Evolutionary conservation across 75 land plant genomes (phyloP).

Genomic region (Selaginella moellendorffii): DNA sequence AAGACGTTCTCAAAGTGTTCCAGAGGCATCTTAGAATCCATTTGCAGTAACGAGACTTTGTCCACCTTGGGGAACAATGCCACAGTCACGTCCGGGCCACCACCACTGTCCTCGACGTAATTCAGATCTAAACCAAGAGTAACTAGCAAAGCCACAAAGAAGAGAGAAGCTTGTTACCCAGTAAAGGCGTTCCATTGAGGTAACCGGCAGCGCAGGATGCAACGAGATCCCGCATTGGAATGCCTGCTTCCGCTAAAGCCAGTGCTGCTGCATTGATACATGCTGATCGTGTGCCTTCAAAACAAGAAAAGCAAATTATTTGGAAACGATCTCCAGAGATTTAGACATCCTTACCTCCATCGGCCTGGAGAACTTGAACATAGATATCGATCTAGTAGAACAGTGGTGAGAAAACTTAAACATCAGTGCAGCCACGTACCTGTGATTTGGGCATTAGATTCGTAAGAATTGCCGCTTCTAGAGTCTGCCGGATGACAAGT

Average conservation of each 20-base stretch:
- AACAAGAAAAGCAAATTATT: neutral
- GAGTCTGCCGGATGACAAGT: conserved; percentile 88
- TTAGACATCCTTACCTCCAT: conserved; percentile 84
- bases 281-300: conserved; percentile 79
- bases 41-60: conserved; percentile 88
- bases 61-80: conserved; percentile 66
- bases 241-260: conserved; percentile 96
- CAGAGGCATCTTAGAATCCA: conserved; percentile 81
- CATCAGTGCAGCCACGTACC: conserved; percentile 18
- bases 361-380: conserved; percentile 98
- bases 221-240: conserved; percentile 92
- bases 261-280: conserved; percentile 97
- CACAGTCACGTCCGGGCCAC: conserved; percentile 90
- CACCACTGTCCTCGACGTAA: conserved; percentile 91
- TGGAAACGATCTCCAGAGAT: too few relatives aligned
- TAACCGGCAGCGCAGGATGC: conserved; percentile 96
- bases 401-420: neutral
- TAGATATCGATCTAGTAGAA: conserved; percentile 80
- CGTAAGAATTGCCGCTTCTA: conserved; percentile 92
- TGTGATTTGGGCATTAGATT: conserved; percentile 84
- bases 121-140: conserved; percentile 96
- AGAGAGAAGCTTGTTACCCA: too few relatives aligned
- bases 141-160: too few relatives aligned
- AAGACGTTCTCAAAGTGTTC: conserved; percentile 79
- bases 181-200: conserved; percentile 73